Percentiles rank a stretch among this genome's conserved stretches.
Evolutionary conservation across 495 filamentous ascomycete species (phyloP).

Genomic region (Durotheca rogersii): DNA sequence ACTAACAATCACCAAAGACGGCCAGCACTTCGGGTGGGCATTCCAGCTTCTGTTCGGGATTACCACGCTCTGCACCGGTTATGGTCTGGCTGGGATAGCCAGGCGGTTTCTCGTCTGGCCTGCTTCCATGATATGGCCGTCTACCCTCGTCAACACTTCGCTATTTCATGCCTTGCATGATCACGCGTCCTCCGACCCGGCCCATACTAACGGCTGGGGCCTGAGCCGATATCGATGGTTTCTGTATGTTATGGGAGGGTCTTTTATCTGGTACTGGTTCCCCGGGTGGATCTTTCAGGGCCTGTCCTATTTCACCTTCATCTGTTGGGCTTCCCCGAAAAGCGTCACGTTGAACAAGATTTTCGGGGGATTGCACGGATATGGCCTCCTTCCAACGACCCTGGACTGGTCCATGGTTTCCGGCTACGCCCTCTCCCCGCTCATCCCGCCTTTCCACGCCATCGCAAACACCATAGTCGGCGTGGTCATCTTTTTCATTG

Average conservation of each 20-base stretch:
- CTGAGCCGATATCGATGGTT: slow-evolving; percentile 68
- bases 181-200: slow-evolving; percentile 56
- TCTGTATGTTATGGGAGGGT: slow-evolving; percentile 56
- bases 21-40: slow-evolving; percentile 56
- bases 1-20: slow-evolving; percentile 23
- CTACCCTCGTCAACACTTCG: slow-evolving; percentile 62
- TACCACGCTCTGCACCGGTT: slow-evolving; percentile 71
- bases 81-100: slow-evolving; percentile 69
- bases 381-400: slow-evolving; percentile 59
- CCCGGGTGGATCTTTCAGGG: slow-evolving; percentile 61
- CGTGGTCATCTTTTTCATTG: slow-evolving; percentile 54
- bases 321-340: slow-evolving; percentile 62
- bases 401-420: slow-evolving; percentile 68
- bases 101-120: slow-evolving; percentile 64
- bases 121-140: slow-evolving; percentile 71
- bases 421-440: slow-evolving; percentile 63
- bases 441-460: slow-evolving; percentile 69
- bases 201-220: slow-evolving; percentile 61
- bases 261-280: slow-evolving; percentile 59
- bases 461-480: slow-evolving; percentile 60
- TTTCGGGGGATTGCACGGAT: slow-evolving; percentile 63
- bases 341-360: slow-evolving; percentile 69
- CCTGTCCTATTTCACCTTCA: slow-evolving; percentile 59
- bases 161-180: slow-evolving; percentile 71
- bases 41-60: slow-evolving; percentile 69